Evolutionary conservation across 257 asterid genomes (phyloP).

Genomic region (Catharanthus roseus): DNA sequence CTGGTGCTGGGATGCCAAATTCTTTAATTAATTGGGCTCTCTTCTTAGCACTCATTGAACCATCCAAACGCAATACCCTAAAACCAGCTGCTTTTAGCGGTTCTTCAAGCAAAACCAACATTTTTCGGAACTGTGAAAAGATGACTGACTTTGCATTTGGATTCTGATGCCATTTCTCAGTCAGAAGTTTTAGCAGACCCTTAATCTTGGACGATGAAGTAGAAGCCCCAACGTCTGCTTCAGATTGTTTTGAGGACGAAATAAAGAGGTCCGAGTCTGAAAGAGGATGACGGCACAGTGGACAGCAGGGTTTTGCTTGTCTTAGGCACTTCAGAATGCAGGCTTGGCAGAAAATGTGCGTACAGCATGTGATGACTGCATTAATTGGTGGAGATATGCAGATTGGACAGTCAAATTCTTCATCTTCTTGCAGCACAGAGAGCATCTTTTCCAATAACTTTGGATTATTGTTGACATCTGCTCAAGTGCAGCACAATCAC

Average conservation of each 20-base stretch:
- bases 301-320: constrained; percentile 58
- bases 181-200: constrained; percentile 55
- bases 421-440: constrained; percentile 58
- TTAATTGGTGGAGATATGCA: constrained; percentile 62
- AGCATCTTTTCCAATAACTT: constrained; percentile 52
- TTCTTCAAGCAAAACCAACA: constrained; percentile 66
- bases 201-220: constrained; percentile 60
- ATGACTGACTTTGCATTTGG: constrained; percentile 60
- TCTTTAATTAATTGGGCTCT: constrained; percentile 58
- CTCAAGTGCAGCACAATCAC: neutral
- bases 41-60: constrained; percentile 59
- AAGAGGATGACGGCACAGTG: constrained; percentile 75
- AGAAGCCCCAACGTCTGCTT: constrained; percentile 8
- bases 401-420: constrained; percentile 72
- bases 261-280: constrained; percentile 59
- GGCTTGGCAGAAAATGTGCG: constrained; percentile 62
- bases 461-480: constrained; percentile 57
- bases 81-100: constrained; percentile 69
- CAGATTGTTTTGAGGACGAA: constrained; percentile 46
- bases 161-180: constrained; percentile 36
- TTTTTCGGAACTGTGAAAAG: constrained; percentile 74
- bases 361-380: constrained; percentile 55
- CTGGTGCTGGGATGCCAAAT: constrained; percentile 47
- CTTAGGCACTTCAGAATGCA: constrained; percentile 63
- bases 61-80: constrained; percentile 61